Evolutionary conservation across 805 yeast genomes (phyloP), one percentile per base, ranked within the genome.

Genomic region (Pichia sporocuriosa): DNA sequence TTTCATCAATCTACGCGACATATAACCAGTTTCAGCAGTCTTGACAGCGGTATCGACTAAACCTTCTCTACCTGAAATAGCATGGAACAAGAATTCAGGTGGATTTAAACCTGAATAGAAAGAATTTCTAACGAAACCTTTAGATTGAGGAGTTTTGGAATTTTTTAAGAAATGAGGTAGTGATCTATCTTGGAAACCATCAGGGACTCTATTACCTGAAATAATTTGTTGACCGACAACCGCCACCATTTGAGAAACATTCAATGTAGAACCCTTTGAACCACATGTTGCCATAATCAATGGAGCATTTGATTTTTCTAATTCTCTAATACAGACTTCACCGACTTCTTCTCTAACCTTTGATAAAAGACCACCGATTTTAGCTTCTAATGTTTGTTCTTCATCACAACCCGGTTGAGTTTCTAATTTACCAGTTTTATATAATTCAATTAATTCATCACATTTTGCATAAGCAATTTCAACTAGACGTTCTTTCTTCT

Each of bases 171-270:
- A 93, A 67, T 93, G 99, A 11, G 99, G 99, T 52, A 93, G 69
- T 0, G 98, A 87, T 65, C 99, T 80, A 67, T 93, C 97, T 65
- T 93, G 97, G 74, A 93, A 93, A n/a, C 99, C 99, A 72, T 93
- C 96, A 20, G 98, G 97, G 47, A 93, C 98, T 75, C 99, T 95
- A 61, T 87, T 85, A 65, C 99, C 99, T 4, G 96, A 81, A 53
- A 93, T 93, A 69, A 93, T 93, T 66, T 93, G 99, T 68, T 93
- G 99, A 42, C 98, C 98, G 23, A 93, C 98, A 60, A 90, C 96
- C 0, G 99, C 99, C 73, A 93, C 97, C 99, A 93, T 93, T 70
- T 93, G 99, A 12, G 98, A 93, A 24, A 93, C 98, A 63, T 93
- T 93, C 48, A 94, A 75, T 0, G 96, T 88, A 30, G 97, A 93